phyloP scores from a whole-genome alignment of 2,329 filamentous ascomycete genomes.

The Penicillium oxalicum region DNA sequence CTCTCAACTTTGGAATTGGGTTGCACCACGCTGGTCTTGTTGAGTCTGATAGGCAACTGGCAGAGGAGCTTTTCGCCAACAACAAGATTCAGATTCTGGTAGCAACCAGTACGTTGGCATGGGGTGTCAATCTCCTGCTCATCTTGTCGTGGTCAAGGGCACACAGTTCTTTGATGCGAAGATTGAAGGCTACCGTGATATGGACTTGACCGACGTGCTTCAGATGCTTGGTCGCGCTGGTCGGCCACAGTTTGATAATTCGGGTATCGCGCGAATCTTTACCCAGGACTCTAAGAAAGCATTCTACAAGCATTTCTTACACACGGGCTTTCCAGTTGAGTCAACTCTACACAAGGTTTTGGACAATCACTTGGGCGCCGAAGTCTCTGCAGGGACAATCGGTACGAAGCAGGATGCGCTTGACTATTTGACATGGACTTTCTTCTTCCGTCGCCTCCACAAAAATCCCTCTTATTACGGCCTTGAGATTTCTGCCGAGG shows the following conservation, averaged over 20 bases:
- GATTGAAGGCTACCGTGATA: slow-evolving; percentile 94
- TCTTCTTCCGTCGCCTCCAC: slow-evolving; percentile 94
- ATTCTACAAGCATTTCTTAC: slow-evolving; percentile 98
- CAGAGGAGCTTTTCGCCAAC: slow-evolving; percentile 91
- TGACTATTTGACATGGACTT: slow-evolving; percentile 98
- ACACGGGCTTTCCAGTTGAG: slow-evolving; percentile 96
- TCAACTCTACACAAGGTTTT: slow-evolving; percentile 93
- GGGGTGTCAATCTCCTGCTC: slow-evolving; percentile 96
- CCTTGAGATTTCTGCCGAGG: slow-evolving; percentile 83
- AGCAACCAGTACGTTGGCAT: slow-evolving; percentile 91
- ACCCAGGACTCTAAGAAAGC: slow-evolving; percentile 97
- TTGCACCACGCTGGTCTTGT: slow-evolving; percentile 95
- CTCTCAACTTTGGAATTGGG: slow-evolving; percentile 95
- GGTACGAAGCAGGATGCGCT: slow-evolving; percentile 92
- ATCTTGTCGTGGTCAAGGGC: slow-evolving; percentile 94
- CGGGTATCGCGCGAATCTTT: slow-evolving; percentile 93
- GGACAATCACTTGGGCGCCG: slow-evolving; percentile 92
- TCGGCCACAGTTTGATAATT: slow-evolving; percentile 91
- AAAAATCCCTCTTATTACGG: slow-evolving; percentile 99
- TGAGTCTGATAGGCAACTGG: slow-evolving; percentile 82
- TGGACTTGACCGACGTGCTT: slow-evolving; percentile 95
- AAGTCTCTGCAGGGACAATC: slow-evolving; percentile 89
- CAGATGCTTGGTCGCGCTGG: slow-evolving; percentile 97
- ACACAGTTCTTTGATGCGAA: slow-evolving; percentile 98
- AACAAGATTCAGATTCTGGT: slow-evolving; percentile 98